A percentile compares a stretch with the other conserved stretches of the same genome.
Evolutionary conservation across 306 rosid genomes (phyloP).

Genomic region (Prunus fruticosa): DNA sequence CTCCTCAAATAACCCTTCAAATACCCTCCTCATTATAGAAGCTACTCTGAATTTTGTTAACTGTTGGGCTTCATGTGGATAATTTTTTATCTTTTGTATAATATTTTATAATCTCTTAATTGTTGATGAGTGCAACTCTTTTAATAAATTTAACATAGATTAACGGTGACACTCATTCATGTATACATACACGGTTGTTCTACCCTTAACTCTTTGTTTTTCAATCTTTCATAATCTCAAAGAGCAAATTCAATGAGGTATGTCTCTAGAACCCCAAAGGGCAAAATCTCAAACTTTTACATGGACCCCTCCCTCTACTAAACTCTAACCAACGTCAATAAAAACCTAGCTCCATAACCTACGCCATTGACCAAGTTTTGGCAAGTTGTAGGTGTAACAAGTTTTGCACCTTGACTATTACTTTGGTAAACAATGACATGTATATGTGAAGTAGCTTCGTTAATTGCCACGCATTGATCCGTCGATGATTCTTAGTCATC

Average conservation of each 20-base stretch:
- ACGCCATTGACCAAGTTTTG: not conserved
- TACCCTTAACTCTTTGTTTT: not conserved
- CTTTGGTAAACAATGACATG: not conserved
- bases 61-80: too few species aligned
- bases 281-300: not conserved
- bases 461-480: not conserved
- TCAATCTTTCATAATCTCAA: not conserved
- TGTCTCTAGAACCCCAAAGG: not conserved
- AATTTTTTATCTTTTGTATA: too few species aligned
- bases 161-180: not conserved
- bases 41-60: not conserved
- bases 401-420: not conserved
- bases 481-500: not conserved
- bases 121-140: too few species aligned
- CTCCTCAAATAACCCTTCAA: too few species aligned
- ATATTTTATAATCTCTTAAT: not conserved
- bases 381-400: not conserved
- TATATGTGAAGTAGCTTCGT: not conserved
- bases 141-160: not conserved
- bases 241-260: not conserved
- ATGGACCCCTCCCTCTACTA: not conserved
- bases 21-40: too few species aligned
- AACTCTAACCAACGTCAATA: not conserved
- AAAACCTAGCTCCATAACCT: not conserved
- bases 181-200: not conserved